These are phyloP conservation scores for Bacidia rubella DNA, from an alignment of 495 filamentous ascomycete species.

Conservation along the genomic window DNA sequence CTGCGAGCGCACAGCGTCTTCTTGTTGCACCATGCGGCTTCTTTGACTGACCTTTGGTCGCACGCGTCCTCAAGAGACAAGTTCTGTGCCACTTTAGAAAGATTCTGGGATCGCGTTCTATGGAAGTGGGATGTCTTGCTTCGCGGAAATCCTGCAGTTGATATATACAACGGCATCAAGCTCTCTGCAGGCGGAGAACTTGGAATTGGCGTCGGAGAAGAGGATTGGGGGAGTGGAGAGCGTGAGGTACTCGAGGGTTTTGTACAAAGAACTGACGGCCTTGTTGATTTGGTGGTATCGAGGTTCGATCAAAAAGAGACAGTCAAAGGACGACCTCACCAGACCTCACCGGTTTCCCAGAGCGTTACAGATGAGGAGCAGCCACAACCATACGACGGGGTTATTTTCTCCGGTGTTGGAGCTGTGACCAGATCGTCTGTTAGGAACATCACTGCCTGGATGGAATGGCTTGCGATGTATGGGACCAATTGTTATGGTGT, in stretches of 20 bases:
- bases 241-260: conserved; percentile 82
- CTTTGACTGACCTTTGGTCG: conserved; percentile 50
- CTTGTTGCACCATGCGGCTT: conserved; percentile 69
- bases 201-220: conserved; percentile 85
- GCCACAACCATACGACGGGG: conserved; percentile 52
- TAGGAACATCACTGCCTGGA: conserved; percentile 59
- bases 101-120: conserved; percentile 74
- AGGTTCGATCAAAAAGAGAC: conserved; percentile 51
- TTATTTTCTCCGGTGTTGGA: conserved; percentile 69
- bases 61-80: conserved; percentile 40
- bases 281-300: conserved; percentile 74
- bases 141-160: conserved; percentile 72
- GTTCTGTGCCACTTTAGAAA: conserved; percentile 52
- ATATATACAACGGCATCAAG: conserved; percentile 72
- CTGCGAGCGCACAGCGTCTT: conserved; percentile 72
- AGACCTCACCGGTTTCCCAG: background rate
- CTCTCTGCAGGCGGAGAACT: conserved; percentile 83
- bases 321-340: background rate
- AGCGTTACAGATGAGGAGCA: conserved; percentile 1
- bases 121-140: conserved; percentile 80
- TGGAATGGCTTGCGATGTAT: conserved; percentile 67
- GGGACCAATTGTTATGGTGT: conserved; percentile 73
- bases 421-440: conserved; percentile 51
- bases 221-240: conserved; percentile 85
- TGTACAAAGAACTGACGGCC: conserved; percentile 46